Percentiles rank a stretch among this genome's conserved stretches.
phyloP scores from a whole-genome alignment of 2,329 filamentous ascomycete species.

The Fusarium sp. region DNA sequence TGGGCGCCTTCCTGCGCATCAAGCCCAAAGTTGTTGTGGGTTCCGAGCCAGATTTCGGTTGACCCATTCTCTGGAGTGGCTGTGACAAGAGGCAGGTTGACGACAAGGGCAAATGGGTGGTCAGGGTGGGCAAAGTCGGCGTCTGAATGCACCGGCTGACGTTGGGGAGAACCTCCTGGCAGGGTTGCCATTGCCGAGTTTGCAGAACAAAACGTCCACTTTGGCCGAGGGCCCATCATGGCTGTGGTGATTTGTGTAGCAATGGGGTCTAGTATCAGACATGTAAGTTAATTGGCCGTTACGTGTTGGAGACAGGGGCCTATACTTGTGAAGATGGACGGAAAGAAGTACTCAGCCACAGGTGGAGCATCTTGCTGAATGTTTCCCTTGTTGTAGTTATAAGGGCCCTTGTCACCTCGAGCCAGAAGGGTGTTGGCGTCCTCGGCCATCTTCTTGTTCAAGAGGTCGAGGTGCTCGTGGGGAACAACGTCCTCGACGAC shows the following conservation, averaged over 20 bases:
- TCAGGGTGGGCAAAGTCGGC: slow-evolving; percentile 67
- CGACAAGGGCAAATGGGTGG: slow-evolving; percentile 66
- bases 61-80: slow-evolving; percentile 65
- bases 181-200: slow-evolving; percentile 68
- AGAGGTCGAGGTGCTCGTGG: slow-evolving; percentile 61
- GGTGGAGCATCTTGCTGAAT: slow-evolving; percentile 71
- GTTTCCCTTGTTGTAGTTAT: slow-evolving; percentile 73
- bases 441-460: slow-evolving; percentile 70
- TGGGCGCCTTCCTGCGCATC: slow-evolving; percentile 61
- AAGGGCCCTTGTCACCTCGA: slow-evolving; percentile 65
- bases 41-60: slow-evolving; percentile 71
- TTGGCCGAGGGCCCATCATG: slow-evolving; percentile 65
- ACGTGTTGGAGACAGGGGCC: background rate
- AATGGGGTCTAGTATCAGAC: slow-evolving; percentile 59
- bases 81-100: slow-evolving; percentile 65
- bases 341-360: slow-evolving; percentile 59
- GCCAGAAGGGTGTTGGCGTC: slow-evolving; percentile 66
- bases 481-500: slow-evolving; percentile 66
- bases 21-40: slow-evolving; percentile 54
- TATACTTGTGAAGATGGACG: slow-evolving; percentile 66
- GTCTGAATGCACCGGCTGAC: slow-evolving; percentile 70
- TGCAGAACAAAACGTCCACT: slow-evolving; percentile 69
- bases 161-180: slow-evolving; percentile 51
- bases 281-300: background rate
- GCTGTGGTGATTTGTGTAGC: slow-evolving; percentile 67